Conservation (phyloP, 1,284 basidiomycete species). For the Mycosarcoma maydis region DNA sequence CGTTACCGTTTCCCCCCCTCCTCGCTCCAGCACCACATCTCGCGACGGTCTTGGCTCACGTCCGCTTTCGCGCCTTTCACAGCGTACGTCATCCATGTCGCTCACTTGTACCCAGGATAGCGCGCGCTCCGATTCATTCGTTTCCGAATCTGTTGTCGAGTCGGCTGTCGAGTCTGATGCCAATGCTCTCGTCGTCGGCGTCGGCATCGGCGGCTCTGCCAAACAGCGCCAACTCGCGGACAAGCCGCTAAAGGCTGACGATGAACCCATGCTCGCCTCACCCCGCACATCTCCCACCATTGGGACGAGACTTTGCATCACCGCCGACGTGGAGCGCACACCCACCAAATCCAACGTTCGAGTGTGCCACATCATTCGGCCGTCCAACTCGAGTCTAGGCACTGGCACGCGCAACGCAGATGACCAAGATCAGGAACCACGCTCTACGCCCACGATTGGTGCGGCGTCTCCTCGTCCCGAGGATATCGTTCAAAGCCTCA, state of each 20-base stretch:
- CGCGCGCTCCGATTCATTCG: too few relatives aligned
- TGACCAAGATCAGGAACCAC: constrained; percentile 20
- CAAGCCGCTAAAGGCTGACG: not conserved
- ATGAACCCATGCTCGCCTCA: constrained; percentile 26
- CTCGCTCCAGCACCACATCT: constrained; percentile 11
- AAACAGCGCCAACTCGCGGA: not conserved
- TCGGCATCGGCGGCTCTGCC: too few relatives aligned
- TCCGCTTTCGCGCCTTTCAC: constrained; percentile 19
- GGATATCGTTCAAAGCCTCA: constrained; percentile 3
- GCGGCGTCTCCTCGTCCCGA: constrained; percentile 8
- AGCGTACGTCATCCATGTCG: not conserved
- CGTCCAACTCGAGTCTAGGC: too few relatives aligned
- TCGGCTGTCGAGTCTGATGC: too few relatives aligned
- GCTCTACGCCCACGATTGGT: constrained; percentile 18
- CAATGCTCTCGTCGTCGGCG: too few relatives aligned
- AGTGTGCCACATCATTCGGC: not conserved
- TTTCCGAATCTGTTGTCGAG: too few relatives aligned
- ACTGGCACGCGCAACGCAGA: too few relatives aligned
- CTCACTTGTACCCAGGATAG: not conserved
- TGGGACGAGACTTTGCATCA: not conserved
- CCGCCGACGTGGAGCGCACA: constrained; percentile 39
- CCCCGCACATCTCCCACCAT: constrained; percentile 1
- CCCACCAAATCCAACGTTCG: constrained; percentile 29
- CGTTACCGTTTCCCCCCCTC: constrained; percentile 27
- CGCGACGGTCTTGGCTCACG: constrained; percentile 5